These are phyloP conservation scores for Boletus reticuloceps DNA, from an alignment of 768 basidiomycete species.

Conservation along the genomic window DNA sequence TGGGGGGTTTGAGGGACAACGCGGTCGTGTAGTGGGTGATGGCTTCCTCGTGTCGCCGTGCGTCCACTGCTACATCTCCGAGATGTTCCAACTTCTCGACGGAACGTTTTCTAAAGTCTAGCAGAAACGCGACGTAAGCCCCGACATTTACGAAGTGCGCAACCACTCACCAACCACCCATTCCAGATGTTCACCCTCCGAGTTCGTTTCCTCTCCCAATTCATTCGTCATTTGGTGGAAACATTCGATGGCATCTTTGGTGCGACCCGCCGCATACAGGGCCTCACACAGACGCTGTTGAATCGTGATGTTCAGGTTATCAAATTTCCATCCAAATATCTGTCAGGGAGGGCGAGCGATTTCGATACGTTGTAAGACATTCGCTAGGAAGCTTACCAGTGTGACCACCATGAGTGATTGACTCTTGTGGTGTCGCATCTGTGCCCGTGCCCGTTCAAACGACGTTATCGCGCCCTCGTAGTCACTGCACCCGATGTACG, in stretches of 20 bases:
- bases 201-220: background rate
- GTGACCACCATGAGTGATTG: background rate
- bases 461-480: background rate
- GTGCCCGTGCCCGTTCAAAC: background rate
- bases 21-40: background rate
- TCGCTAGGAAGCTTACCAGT: background rate
- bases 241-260: background rate
- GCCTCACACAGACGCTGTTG: background rate
- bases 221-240: background rate
- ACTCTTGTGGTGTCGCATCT: background rate
- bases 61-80: background rate
- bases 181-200: background rate
- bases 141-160: too few relatives aligned
- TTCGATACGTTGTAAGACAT: background rate
- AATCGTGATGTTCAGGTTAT: background rate
- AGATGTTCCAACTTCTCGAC: background rate
- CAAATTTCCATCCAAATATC: slow-evolving; percentile 7
- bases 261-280: background rate
- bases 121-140: background rate
- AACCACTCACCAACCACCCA: background rate
- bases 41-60: background rate
- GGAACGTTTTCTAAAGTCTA: background rate
- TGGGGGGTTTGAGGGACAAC: background rate
- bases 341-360: background rate
- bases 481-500: background rate